Conservation (phyloP, 306 rosid genomes). For the Dalbergia oliveri region DNA sequence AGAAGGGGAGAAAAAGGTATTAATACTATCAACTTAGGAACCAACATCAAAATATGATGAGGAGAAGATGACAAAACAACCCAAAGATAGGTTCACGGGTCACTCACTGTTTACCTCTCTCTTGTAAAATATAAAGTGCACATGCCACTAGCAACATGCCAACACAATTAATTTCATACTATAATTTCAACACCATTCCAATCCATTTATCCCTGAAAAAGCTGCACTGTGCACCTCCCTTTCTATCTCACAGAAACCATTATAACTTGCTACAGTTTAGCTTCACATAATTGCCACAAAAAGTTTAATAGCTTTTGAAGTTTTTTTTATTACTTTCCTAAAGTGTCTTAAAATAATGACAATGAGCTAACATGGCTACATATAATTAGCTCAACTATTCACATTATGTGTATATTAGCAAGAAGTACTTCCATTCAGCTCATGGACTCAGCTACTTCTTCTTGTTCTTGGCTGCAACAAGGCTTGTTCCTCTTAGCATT, state of each 20-base stretch:
- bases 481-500: constrained; percentile 43
- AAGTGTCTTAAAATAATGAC: constrained; percentile 33
- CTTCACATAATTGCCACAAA: constrained; percentile 37
- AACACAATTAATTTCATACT: constrained; percentile 36
- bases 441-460: constrained; percentile 48
- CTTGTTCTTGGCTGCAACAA: constrained; percentile 49
- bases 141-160: constrained; percentile 49
- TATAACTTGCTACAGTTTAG: constrained; percentile 28
- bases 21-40: constrained; percentile 29
- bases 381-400: constrained; percentile 33
- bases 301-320: constrained; percentile 46
- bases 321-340: constrained; percentile 22
- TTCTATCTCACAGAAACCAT: not conserved
- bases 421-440: not conserved
- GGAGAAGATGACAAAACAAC: constrained; percentile 69
- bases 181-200: constrained; percentile 38
- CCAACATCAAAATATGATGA: constrained; percentile 43
- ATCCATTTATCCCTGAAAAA: constrained; percentile 35
- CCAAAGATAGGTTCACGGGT: constrained; percentile 76
- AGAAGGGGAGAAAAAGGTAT: not conserved
- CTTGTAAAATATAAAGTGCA: constrained; percentile 34
- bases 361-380: constrained; percentile 2
- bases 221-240: constrained; percentile 44
- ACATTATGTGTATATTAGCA: constrained; percentile 16
- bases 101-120: constrained; percentile 45